Conservation (phyloP, 148 eudicot species). For the Cornus florida region DNA sequence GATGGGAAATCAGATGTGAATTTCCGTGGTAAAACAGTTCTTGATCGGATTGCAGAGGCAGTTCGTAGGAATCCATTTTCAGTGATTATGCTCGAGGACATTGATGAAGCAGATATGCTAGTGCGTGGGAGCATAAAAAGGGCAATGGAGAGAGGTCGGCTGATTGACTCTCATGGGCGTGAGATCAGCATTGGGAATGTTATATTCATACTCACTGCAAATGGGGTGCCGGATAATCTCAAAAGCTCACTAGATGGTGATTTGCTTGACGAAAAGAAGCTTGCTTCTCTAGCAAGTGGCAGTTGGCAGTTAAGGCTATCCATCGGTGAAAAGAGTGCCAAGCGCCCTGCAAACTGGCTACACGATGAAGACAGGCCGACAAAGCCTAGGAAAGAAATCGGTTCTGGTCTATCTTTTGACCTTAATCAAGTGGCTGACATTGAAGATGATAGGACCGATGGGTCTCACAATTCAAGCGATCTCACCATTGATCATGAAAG, state of each 20-base stretch:
- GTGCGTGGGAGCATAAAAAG: constrained; percentile 73
- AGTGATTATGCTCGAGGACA: constrained; percentile 82
- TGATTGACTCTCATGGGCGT: constrained; percentile 85
- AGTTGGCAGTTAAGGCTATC: constrained; percentile 75
- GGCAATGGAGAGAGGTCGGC: constrained; percentile 85
- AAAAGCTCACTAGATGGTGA: constrained; percentile 20
- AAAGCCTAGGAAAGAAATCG: constrained; percentile 54
- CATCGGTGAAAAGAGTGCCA: constrained; percentile 47
- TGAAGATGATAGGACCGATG: constrained; percentile 67
- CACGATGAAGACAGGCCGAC: constrained; percentile 40
- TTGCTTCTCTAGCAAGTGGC: constrained; percentile 49
- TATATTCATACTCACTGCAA: constrained; percentile 65
- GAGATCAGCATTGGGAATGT: constrained; percentile 89
- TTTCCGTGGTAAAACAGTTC: constrained; percentile 78
- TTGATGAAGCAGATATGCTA: constrained; percentile 75
- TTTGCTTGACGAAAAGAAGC: constrained; percentile 58
- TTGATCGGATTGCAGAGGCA: constrained; percentile 80
- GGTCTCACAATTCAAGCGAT: constrained; percentile 75
- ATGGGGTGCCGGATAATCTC: constrained; percentile 40
- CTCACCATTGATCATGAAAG: constrained; percentile 73
- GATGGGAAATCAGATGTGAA: constrained; percentile 56
- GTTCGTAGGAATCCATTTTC: constrained; percentile 78
- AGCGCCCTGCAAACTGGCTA: constrained; percentile 63
- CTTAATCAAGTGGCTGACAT: constrained; percentile 61
- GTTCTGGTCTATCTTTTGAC: constrained; percentile 55